A percentile compares a stretch with the other conserved stretches of the same genome.
These are phyloP conservation scores for Coprinopsis sp. DNA, from an alignment of 768 basidiomycete genomes.

Conservation along the genomic window DNA sequence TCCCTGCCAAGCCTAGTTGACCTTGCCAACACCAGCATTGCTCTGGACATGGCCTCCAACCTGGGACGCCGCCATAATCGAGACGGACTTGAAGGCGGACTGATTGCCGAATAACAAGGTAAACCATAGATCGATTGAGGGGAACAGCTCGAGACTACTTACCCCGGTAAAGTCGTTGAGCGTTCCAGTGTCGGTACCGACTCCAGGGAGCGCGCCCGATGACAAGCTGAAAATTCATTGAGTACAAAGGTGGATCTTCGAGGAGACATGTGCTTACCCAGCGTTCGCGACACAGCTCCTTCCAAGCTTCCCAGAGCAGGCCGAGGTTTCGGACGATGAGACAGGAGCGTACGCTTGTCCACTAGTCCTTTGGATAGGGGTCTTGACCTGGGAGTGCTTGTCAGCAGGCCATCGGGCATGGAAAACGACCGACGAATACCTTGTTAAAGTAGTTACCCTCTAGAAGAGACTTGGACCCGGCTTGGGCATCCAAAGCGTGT, in stretches of 20 bases:
- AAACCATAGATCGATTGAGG: not conserved
- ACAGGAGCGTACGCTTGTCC: constrained; percentile 20
- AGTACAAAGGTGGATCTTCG: not conserved
- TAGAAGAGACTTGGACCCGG: constrained; percentile 20
- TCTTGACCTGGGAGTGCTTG: constrained; percentile 6
- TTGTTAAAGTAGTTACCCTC: constrained; percentile 26
- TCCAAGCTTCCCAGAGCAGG: constrained; percentile 16
- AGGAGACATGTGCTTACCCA: constrained; percentile 11
- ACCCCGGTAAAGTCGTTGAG: constrained; percentile 22
- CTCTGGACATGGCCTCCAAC: constrained; percentile 18
- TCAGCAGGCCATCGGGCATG: not conserved
- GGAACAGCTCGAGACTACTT: constrained; percentile 2
- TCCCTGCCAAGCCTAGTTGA: constrained; percentile 18
- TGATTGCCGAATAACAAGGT: not conserved
- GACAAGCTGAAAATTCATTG: constrained; percentile 4
- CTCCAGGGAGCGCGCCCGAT: constrained; percentile 17
- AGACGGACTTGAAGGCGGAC: constrained; percentile 16
- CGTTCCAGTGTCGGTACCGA: constrained; percentile 17
- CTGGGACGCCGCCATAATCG: constrained; percentile 16
- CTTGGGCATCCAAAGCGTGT: constrained; percentile 20
- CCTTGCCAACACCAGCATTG: constrained; percentile 21
- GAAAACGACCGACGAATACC: constrained; percentile 8
- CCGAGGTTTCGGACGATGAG: constrained; percentile 12
- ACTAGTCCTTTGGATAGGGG: constrained; percentile 14
- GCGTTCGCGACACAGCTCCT: constrained; percentile 17